Base-by-base conservation (phyloP, 2,329 filamentous ascomycete genomes). In the Myriangium duriaei region DNA sequence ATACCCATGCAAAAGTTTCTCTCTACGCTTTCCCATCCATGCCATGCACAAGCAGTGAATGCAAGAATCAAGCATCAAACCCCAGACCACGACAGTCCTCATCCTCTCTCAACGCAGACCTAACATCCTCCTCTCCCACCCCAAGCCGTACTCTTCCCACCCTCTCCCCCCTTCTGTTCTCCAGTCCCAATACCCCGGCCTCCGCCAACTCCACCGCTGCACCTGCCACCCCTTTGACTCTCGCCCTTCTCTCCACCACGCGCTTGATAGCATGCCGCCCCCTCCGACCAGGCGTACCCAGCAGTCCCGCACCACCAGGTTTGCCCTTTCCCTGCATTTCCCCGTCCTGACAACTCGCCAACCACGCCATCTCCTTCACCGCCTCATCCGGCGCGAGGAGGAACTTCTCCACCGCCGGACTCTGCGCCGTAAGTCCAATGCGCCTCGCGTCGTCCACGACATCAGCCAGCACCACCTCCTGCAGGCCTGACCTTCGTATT, bases 121-220 rank as follows among this genome's bases (percentile, higher is more conserved):
- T 80, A 17, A 98, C 76, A 60, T 98, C 88, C 52, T 96, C 88
- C 43, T 94, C 84, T 10, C 83, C 81, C 47, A 96, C 79, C 14
- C 83, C 77, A 40, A 98, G 67, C 40, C 88, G 71, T 29, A 98
- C 74, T 58, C 92, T 87, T 40, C 85, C 88, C 14, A 84, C 85
- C 30, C 91, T 70, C 55, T 96, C 88, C 0, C 86, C 80, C 47
- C 77, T 77, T 42, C 66, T 61, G 3, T 74, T 74, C 57, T 98
- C 91, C 37, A 98, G 59, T 4, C 85, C 83, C 42, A 98, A 69
- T 37, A 98, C 74, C 0, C 91, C 91, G 0, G 87, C 84, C 43
- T 91, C 86, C 44, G 83, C 79, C 13, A 98, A 68, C 42, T 88
- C 86, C 41, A 84, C 72, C 1, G 85, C 84, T 1, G 86, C 87